These are phyloP conservation scores for Boletus eberwhitei DNA, from an alignment of 768 basidiomycete genomes.

Conservation along the genomic window DNA sequence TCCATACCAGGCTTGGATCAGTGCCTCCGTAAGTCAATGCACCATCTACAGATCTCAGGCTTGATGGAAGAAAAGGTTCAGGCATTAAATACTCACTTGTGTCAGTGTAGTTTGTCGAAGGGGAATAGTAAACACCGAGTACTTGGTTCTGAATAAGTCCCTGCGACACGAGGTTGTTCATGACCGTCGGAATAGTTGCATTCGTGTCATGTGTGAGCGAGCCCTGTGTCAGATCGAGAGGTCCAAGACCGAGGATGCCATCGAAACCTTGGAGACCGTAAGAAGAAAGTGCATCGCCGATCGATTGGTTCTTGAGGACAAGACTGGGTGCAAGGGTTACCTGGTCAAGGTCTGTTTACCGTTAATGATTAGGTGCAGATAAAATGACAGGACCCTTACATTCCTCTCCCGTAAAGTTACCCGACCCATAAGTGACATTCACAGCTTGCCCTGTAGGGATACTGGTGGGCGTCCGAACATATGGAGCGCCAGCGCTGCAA, in stretches of 20 bases:
- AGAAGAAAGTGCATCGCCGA: constrained; percentile 21
- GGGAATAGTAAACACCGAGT: constrained; percentile 23
- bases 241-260: constrained; percentile 29
- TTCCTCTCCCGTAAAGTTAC: constrained; percentile 33
- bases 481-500: constrained; percentile 20
- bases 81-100: constrained; percentile 9
- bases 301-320: constrained; percentile 27
- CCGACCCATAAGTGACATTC: constrained; percentile 6
- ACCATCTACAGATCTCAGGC: constrained; percentile 16
- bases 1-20: constrained; percentile 17
- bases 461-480: constrained; percentile 22
- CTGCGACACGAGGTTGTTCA: constrained; percentile 24
- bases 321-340: constrained; percentile 24
- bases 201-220: background rate
- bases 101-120: constrained; percentile 14
- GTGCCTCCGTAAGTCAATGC: constrained; percentile 27
- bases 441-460: constrained; percentile 23
- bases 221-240: constrained; percentile 17
- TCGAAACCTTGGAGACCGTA: constrained; percentile 20
- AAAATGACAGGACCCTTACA: constrained; percentile 14
- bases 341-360: constrained; percentile 21
- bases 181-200: constrained; percentile 21
- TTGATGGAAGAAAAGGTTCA: no score
- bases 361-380: background rate
- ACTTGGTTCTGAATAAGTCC: constrained; percentile 14